phyloP scores from a whole-genome alignment of 2,329 filamentous ascomycete genomes.

The Capronia epimyces region DNA sequence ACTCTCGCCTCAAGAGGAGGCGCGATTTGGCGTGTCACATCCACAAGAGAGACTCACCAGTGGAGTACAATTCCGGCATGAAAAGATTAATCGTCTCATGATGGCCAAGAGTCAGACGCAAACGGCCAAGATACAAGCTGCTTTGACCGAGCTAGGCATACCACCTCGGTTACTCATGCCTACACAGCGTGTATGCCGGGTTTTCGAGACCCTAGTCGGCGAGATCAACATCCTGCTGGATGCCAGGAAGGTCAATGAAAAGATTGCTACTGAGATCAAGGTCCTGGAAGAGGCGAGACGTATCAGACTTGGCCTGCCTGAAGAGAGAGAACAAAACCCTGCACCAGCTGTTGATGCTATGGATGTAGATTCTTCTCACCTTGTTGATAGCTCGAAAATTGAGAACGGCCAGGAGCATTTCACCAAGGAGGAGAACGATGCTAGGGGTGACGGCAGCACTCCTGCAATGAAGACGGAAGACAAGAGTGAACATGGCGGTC shows the following conservation, averaged over 20 bases:
- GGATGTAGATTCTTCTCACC: slow-evolving; percentile 24
- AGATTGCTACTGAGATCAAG: slow-evolving; percentile 45
- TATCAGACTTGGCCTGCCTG: slow-evolving; percentile 26
- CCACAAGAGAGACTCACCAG: slow-evolving; percentile 78
- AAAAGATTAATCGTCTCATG: slow-evolving; percentile 46
- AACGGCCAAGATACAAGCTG: slow-evolving; percentile 44
- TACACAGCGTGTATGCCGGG: slow-evolving; percentile 46
- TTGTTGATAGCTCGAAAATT: slow-evolving; percentile 7
- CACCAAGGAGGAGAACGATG: slow-evolving; percentile 22
- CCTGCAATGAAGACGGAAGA: slow-evolving; percentile 13
- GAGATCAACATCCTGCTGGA: slow-evolving; percentile 45
- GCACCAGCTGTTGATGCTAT: slow-evolving; percentile 18
- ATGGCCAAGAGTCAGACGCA: slow-evolving; percentile 49
- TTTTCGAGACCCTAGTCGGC: slow-evolving; percentile 46
- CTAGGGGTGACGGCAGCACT: slow-evolving; percentile 34
- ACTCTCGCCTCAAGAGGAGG: slow-evolving; percentile 69
- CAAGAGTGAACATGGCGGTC: slow-evolving; percentile 12
- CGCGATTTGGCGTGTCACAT: slow-evolving; percentile 74
- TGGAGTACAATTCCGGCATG: slow-evolving; percentile 82
- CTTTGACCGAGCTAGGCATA: slow-evolving; percentile 45
- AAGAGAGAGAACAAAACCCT: slow-evolving; percentile 19
- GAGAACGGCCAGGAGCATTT: slow-evolving; percentile 16
- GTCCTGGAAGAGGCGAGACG: slow-evolving; percentile 37
- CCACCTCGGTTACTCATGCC: slow-evolving; percentile 46
- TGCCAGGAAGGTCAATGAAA: slow-evolving; percentile 44